Evolutionary conservation across 2,329 filamentous ascomycete genomes (phyloP).

Genomic region (Penicillium freii): DNA sequence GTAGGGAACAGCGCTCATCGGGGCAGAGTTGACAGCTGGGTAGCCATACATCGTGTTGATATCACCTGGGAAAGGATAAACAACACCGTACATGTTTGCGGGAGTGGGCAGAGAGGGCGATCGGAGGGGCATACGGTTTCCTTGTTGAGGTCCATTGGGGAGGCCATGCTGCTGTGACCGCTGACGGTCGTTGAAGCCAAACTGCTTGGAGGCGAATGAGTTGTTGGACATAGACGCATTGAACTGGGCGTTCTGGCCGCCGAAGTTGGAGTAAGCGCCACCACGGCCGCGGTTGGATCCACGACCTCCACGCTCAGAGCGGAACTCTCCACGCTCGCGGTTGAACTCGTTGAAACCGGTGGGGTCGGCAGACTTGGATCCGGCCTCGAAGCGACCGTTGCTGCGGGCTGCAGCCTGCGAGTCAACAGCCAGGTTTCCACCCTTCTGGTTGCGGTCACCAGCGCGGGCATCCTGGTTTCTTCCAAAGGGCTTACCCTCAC

Average conservation of each 20-base stretch:
- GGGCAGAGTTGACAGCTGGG: slow-evolving; percentile 50
- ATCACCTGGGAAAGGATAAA: slow-evolving; percentile 44
- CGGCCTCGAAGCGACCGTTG: slow-evolving; percentile 40
- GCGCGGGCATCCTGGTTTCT: slow-evolving; percentile 33
- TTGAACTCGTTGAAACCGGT: slow-evolving; percentile 35
- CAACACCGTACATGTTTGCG: slow-evolving; percentile 49
- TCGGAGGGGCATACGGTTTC: slow-evolving; percentile 54
- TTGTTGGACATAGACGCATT: slow-evolving; percentile 41
- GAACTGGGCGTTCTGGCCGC: slow-evolving; percentile 39
- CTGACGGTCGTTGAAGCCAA: slow-evolving; percentile 44
- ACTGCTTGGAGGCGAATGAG: slow-evolving; percentile 41
- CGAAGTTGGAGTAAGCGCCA: slow-evolving; percentile 35
- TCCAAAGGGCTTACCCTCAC: slow-evolving; percentile 36
- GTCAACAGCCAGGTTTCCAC: slow-evolving; percentile 33
- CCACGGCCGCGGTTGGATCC: slow-evolving; percentile 44
- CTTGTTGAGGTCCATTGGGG: slow-evolving; percentile 41
- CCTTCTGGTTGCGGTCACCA: slow-evolving; percentile 29
- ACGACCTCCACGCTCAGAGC: slow-evolving; percentile 41
- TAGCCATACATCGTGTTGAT: slow-evolving; percentile 59
- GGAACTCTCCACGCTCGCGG: slow-evolving; percentile 37
- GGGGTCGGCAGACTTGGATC: slow-evolving; percentile 40
- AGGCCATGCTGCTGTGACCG: slow-evolving; percentile 40
- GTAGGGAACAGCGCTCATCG: slow-evolving; percentile 59
- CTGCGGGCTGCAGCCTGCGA: slow-evolving; percentile 34
- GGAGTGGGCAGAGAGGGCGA: slow-evolving; percentile 63